Base-by-base conservation (phyloP, 2,329 filamentous ascomycete species). In the Volutella citrinella region DNA sequence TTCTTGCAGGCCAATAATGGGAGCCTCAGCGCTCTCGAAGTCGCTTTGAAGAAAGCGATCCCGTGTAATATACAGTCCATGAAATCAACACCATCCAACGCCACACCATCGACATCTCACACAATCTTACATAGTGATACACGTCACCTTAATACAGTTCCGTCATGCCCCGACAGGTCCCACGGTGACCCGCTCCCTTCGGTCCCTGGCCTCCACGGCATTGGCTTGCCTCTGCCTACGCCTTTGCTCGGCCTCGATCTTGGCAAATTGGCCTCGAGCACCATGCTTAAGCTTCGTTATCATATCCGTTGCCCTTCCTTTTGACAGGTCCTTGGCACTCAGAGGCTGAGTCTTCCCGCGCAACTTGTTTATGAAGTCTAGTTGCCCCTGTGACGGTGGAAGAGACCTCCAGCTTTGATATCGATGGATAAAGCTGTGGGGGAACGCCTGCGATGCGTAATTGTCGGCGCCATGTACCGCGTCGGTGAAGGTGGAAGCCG, bases 221-320 rank as follows among this genome's bases (percentile, higher is more conserved):
- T 60, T 47, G 16, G 38, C 49, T 22, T 64, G 55, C 40, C 52
- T 69, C 30, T 66, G 60, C 21, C 56, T 63, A 32, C 71, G 72
- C 26, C 68, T 74, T 55, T 73, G 79, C 34, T 71, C 65, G 1
- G 64, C 66, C 51, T 74, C 69, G 37, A 76, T 61, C 20, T 53
- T 68, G 17, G 69, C 66, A 55, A 75, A 88, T 65, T 65, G 78
- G 43, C 63, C 85, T 59, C 69, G 77, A 2, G 86, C 87, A 1
- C 91, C 91, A 56, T 93, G 85, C 59, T 84, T 91, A 42, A 95
- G 56, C 61, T 95, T 94, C 7, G 87, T 94, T 45, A 97, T 95
- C 84, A 95, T 90, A 57, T 96, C 90, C 5, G 75, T 75, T 5
- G 89, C 90, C 55, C 79, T 80, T 7, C 91, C 91, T 54, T 90